Evolutionary conservation across 495 filamentous ascomycete genomes (phyloP).

Genomic region (Neurospora sp.): DNA sequence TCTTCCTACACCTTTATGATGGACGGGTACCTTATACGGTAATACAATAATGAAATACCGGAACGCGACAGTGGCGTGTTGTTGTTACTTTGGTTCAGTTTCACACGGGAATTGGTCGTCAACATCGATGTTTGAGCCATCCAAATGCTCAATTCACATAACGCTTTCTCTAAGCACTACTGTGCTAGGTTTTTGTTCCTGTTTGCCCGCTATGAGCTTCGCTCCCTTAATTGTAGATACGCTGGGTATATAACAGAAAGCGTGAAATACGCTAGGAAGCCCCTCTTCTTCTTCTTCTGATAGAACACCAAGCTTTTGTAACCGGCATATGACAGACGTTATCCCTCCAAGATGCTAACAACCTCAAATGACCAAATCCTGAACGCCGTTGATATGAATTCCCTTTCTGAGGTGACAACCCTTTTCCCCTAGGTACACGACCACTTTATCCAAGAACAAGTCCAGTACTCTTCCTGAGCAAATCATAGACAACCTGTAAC

Average conservation of each 20-base stretch:
- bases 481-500: constrained; percentile 47
- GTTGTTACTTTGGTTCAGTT: neutral
- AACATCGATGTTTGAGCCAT: neutral
- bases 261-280: neutral
- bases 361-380: neutral
- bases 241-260: neutral
- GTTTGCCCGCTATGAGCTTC: neutral
- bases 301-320: neutral
- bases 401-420: neutral
- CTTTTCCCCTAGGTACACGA: neutral
- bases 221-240: neutral
- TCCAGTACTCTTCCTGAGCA: constrained; percentile 50
- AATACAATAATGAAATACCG: neutral
- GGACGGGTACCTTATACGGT: neutral
- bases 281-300: neutral
- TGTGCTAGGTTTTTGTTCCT: neutral
- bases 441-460: constrained; percentile 28
- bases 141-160: neutral
- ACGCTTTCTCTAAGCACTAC: neutral
- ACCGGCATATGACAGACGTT: neutral
- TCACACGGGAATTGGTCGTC: neutral
- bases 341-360: neutral
- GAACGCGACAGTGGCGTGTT: neutral
- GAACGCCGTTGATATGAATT: neutral
- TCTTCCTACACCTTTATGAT: neutral